Evolutionary conservation across 2,329 filamentous ascomycete genomes (phyloP).

Genomic region (Bipolaris oryzae): DNA sequence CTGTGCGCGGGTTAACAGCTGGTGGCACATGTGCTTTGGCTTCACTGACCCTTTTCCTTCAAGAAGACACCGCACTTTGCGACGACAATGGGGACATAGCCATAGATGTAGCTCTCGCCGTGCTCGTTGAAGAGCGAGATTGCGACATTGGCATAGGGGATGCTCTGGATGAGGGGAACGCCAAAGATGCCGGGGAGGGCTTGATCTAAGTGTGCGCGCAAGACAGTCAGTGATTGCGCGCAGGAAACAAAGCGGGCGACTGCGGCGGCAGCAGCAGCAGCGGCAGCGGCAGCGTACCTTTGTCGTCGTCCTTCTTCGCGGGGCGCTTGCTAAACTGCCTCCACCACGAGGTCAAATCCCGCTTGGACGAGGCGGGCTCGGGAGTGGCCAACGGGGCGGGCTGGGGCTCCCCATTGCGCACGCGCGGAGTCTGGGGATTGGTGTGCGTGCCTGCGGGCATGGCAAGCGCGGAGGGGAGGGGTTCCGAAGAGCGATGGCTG

Average conservation of each 20-base stretch:
- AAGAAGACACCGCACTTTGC: slow-evolving; percentile 97
- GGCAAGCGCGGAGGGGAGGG: slow-evolving; percentile 15
- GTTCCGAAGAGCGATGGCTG: slow-evolving; percentile 31
- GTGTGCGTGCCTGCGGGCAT: slow-evolving; percentile 50
- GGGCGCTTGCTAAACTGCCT: slow-evolving; percentile 79
- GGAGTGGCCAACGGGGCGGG: slow-evolving; percentile 54
- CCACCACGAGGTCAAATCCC: slow-evolving; percentile 96
- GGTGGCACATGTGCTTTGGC: neutral
- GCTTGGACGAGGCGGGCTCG: slow-evolving; percentile 78
- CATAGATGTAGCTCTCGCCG: slow-evolving; percentile 95
- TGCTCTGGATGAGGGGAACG: slow-evolving; percentile 89
- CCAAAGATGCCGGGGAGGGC: slow-evolving; percentile 85
- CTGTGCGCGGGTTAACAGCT: slow-evolving; percentile 56
- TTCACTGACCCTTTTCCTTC: slow-evolving; percentile 85
- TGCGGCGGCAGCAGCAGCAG: too few relatives aligned
- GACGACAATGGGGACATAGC: slow-evolving; percentile 97
- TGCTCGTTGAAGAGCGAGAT: slow-evolving; percentile 94
- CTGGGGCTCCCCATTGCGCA: slow-evolving; percentile 52
- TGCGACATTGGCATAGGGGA: slow-evolving; percentile 96
- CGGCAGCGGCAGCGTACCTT: slow-evolving; percentile 58
- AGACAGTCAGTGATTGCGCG: slow-evolving; percentile 31
- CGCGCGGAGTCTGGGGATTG: slow-evolving; percentile 49
- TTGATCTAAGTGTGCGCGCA: slow-evolving; percentile 33
- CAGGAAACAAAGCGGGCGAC: slow-evolving; percentile 17
- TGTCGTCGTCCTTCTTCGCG: slow-evolving; percentile 66